phyloP scores from a whole-genome alignment of 2,329 filamentous ascomycete genomes.

The Paecilomyces dactylethromorphus region DNA sequence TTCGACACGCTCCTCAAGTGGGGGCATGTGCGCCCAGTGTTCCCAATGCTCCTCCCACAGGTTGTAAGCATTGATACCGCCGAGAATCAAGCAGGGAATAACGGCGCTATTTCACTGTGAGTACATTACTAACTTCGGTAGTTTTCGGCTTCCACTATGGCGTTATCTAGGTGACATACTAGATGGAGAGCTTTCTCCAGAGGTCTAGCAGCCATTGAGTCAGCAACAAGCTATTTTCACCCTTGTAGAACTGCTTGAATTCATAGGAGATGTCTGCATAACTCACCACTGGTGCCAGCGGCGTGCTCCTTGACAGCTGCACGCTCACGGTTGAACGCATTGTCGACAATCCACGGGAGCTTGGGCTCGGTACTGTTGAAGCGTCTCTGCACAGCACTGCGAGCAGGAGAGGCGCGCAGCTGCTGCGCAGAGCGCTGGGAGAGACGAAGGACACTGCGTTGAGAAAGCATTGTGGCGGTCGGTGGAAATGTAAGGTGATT shows the following conservation, averaged over 20 bases:
- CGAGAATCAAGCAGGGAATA: conserved; percentile 65
- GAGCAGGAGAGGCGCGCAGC: conserved; percentile 50
- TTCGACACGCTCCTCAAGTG: conserved; percentile 83
- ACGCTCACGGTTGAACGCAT: conserved; percentile 90
- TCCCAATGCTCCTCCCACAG: conserved; percentile 97
- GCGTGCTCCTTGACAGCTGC: conserved; percentile 88
- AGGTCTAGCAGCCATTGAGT: conserved; percentile 55
- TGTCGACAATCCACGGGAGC: conserved; percentile 64
- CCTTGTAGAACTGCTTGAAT: background rate
- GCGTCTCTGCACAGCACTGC: conserved; percentile 60
- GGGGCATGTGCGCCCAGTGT: conserved; percentile 79
- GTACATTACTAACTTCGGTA: conserved; percentile 4
- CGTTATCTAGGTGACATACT: conserved; percentile 56
- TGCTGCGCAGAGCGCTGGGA: conserved; percentile 58
- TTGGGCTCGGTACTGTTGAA: conserved; percentile 57
- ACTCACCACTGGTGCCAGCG: conserved; percentile 71
- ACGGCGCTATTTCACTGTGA: conserved; percentile 54
- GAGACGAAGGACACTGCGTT: conserved; percentile 55
- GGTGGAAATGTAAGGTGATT: conserved; percentile 6
- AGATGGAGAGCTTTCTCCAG: conserved; percentile 94
- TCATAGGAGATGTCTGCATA: background rate
- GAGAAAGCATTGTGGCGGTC: conserved; percentile 53
- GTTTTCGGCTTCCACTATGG: background rate
- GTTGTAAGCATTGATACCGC: conserved; percentile 74
- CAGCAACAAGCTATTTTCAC: conserved; percentile 9